Evolutionary conservation across 2,329 filamentous ascomycete species (phyloP).

Genomic region (Fragosphaeria purpurea): DNA sequence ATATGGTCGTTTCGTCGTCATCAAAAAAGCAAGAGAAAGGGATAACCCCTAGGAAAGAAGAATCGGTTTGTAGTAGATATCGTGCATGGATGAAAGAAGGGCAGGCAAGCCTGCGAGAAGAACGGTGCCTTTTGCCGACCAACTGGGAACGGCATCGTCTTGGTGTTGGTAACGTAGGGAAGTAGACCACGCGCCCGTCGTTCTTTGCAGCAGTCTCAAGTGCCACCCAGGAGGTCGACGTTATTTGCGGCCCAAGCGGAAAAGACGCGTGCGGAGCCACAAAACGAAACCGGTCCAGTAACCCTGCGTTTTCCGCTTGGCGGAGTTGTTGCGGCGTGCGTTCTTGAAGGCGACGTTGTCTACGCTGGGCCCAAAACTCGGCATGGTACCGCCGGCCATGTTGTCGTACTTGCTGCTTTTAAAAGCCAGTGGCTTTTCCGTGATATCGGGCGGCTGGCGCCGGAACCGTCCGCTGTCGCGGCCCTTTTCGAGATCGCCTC

Average conservation of each 20-base stretch:
- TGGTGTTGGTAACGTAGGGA: too few species aligned
- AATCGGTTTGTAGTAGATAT: neutral
- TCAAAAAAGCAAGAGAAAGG: neutral
- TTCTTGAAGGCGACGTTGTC: conserved; percentile 35
- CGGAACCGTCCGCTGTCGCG: conserved; percentile 2
- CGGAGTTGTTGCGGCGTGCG: conserved; percentile 32
- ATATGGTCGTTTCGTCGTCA: conserved; percentile 7
- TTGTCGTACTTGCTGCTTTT: conserved; percentile 37
- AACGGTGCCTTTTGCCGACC: too few species aligned
- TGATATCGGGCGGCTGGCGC: conserved; percentile 6
- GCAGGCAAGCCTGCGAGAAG: too few species aligned
- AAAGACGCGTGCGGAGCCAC: conserved; percentile 51
- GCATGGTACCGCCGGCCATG: conserved; percentile 22
- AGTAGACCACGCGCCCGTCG: too few species aligned
- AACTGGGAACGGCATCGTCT: too few species aligned
- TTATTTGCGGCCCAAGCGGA: conserved; percentile 18
- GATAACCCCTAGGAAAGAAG: neutral
- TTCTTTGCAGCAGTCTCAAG: too few species aligned
- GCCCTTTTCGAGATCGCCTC: conserved; percentile 11
- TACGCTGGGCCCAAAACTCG: conserved; percentile 25
- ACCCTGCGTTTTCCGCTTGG: conserved; percentile 51
- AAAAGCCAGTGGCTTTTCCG: conserved; percentile 34
- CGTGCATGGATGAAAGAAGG: too few species aligned
- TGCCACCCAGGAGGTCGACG: neutral
- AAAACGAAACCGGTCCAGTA: conserved; percentile 55